Conservation (phyloP, 225 moss, liverwort and hornwort species). For the Polytrichum commune region DNA sequence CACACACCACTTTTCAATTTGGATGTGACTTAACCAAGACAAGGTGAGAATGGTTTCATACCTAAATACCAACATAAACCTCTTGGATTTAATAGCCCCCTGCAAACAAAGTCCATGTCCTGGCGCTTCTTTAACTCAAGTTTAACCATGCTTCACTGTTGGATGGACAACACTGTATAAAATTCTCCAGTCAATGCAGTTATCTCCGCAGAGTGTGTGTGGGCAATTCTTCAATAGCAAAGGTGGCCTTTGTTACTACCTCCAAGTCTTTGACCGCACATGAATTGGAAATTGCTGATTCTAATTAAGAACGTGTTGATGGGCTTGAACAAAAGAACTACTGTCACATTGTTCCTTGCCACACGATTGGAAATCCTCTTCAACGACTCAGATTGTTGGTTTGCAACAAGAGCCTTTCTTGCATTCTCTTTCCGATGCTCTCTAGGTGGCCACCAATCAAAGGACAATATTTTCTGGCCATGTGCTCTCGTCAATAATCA, state of each 20-base stretch:
- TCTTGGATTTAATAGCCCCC: too few relatives aligned
- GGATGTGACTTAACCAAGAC: too few relatives aligned
- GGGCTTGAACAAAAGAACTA: neutral
- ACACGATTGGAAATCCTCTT: neutral
- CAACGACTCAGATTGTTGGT: neutral
- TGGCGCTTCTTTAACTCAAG: slow-evolving; percentile 7
- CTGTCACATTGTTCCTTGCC: neutral
- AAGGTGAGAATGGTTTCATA: too few relatives aligned
- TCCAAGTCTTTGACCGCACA: neutral
- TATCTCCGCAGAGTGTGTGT: neutral
- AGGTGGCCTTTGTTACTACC: neutral
- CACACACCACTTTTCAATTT: too few relatives aligned
- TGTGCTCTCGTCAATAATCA: slow-evolving; percentile 1
- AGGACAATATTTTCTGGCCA: too few relatives aligned
- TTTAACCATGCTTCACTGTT: neutral
- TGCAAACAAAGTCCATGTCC: neutral
- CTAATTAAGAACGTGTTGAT: neutral
- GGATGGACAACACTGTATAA: neutral
- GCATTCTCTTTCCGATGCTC: slow-evolving; percentile 15
- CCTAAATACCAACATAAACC: too few relatives aligned
- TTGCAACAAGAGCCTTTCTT: slow-evolving; percentile 8
- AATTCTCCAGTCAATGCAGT: slow-evolving; percentile 2
- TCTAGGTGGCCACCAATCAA: neutral
- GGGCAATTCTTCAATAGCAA: neutral
- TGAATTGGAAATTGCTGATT: neutral